Conservation (phyloP, 768 basidiomycete genomes). For the Floccularia luteovirens region DNA sequence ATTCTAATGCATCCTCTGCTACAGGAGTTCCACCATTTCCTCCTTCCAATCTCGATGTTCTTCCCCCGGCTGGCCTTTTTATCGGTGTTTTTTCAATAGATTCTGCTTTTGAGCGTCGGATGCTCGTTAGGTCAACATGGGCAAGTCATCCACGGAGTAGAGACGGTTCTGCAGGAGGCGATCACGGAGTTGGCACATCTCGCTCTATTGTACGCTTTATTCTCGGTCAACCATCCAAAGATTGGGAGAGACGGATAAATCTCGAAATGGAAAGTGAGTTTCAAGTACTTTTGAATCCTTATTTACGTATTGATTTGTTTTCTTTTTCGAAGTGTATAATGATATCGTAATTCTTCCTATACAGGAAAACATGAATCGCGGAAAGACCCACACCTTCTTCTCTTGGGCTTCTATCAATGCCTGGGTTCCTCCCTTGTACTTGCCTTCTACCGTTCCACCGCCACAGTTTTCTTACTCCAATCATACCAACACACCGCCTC, state of each 20-base stretch:
- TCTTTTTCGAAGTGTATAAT: constrained; percentile 53
- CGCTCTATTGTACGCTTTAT: constrained; percentile 86
- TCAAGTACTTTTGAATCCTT: constrained; percentile 4
- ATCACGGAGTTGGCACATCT: constrained; percentile 68
- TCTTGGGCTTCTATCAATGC: constrained; percentile 88
- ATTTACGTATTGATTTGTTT: constrained; percentile 7
- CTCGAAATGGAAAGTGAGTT: constrained; percentile 88
- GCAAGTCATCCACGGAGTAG: constrained; percentile 77
- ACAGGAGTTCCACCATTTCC: constrained; percentile 48
- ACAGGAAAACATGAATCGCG: constrained; percentile 92
- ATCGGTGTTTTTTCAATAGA: constrained; percentile 90
- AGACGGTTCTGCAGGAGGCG: constrained; percentile 62
- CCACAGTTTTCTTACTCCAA: constrained; percentile 63
- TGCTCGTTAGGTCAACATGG: constrained; percentile 85
- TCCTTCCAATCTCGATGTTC: constrained; percentile 58
- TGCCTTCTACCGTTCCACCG: constrained; percentile 32
- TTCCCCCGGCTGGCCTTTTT: constrained; percentile 82
- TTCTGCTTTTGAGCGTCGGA: constrained; percentile 74
- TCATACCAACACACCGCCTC: constrained; percentile 43
- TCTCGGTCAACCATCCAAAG: constrained; percentile 73
- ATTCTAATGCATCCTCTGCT: constrained; percentile 25
- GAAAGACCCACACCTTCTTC: constrained; percentile 90
- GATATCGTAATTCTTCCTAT: constrained; percentile 82
- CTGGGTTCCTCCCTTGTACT: constrained; percentile 79
- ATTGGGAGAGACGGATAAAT: constrained; percentile 72